phyloP scores from a whole-genome alignment of 192 early-diverging fungal species.

The Umbelopsis sp. region DNA sequence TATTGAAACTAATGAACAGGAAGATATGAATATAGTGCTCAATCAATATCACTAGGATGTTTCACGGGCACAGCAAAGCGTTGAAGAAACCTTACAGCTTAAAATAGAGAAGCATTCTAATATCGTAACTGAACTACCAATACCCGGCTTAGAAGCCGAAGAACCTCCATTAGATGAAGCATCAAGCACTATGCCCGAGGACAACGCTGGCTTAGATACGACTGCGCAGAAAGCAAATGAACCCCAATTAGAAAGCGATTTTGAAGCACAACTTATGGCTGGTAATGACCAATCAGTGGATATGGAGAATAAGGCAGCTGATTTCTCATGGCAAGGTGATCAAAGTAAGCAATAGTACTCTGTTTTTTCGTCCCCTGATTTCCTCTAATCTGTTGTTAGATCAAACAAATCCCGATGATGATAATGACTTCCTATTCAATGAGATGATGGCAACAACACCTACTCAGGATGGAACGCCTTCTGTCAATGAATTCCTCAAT shows the following conservation, averaged over 20 bases:
- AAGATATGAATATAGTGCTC: not conserved
- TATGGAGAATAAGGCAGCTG: not conserved
- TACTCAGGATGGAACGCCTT: slow-evolving; percentile 21
- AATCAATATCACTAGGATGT: slow-evolving; percentile 17
- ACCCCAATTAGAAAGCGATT: slow-evolving; percentile 9
- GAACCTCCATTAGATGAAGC: not conserved
- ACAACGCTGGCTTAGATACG: not conserved
- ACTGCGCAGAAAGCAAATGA: not conserved
- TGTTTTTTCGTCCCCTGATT: slow-evolving; percentile 14
- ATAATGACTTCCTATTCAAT: slow-evolving; percentile 32
- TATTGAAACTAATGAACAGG: not conserved
- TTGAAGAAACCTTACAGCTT: slow-evolving; percentile 16
- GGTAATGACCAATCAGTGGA: not conserved
- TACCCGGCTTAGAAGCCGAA: slow-evolving; percentile 28
- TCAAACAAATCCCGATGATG: not conserved
- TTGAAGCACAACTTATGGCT: slow-evolving; percentile 6
- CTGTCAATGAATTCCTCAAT: slow-evolving; percentile 30
- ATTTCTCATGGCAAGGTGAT: slow-evolving; percentile 12
- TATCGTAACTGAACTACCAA: not conserved
- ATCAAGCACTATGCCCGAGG: not conserved
- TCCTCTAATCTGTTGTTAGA: slow-evolving; percentile 6
- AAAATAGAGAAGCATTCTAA: slow-evolving; percentile 23
- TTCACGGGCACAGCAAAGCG: not conserved
- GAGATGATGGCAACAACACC: slow-evolving; percentile 38
- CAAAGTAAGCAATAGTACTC: not conserved